Evolutionary conservation across 139 green algal genomes (phyloP), one percentile per base, ranked within the genome.

Genomic region (Haematococcus lacustris): DNA sequence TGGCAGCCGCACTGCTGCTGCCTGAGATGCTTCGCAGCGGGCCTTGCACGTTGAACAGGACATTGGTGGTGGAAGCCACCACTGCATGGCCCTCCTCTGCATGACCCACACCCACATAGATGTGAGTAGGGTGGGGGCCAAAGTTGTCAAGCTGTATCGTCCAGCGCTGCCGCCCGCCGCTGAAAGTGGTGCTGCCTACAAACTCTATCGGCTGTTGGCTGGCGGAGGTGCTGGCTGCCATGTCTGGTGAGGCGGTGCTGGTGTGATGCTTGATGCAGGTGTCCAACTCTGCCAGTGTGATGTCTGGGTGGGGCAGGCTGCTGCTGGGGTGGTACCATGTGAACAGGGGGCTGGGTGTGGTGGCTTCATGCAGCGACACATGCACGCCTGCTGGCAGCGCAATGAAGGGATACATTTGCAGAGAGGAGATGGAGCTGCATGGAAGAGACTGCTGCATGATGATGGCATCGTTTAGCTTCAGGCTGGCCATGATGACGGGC

Each of bases 131-230:
- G 17, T 60, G 33, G 39, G 78, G 51, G 21, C 78, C 74, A 57
- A 81, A 78, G 72, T 89, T 89, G 68, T 89, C 84, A 30, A 89
- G 78, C 80, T 86, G 84, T 69, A 89, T 76, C 5, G 84, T 89
- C 84, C 84, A 89, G 17, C 84, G 71, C 64, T 89, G 80, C 23
- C 80, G 71, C 9, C 76, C 74, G 28, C 59, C 65, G 1, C 71
- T 78, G 59, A 89, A 86, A 32, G 73, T 78, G 1, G 80, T 79
- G 7, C 78, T 83, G 21, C 84, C 84, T 1, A 82, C 71, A 37
- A 86, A 83, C 23, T 89, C 84, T 0, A 73, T 65, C 64, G 50
- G 64, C 37, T 26, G 5, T 41, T 70, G 64, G 23, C 25, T 9
- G 5, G 32, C 61, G 5, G 32, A 68, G 33, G 34, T 41, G 33